Percentiles rank a stretch among this genome's conserved stretches.
Conservation (phyloP, 805 yeast genomes). For the Hanseniaspora pseudoguilliermondii region DNA sequence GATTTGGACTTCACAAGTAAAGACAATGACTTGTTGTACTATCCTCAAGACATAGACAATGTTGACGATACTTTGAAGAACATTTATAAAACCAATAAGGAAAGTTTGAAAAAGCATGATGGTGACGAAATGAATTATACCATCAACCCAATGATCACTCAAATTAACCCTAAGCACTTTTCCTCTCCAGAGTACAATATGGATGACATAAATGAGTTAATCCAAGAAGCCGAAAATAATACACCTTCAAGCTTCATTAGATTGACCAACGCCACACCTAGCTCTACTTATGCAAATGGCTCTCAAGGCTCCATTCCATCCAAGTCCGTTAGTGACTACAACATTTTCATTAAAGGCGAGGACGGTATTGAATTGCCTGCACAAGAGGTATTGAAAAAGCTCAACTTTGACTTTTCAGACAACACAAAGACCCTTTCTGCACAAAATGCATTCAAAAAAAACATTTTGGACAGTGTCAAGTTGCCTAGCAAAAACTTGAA, state of each 20-base stretch:
- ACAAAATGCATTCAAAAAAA: neutral
- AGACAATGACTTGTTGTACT: neutral
- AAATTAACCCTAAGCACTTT: slow-evolving; percentile 12
- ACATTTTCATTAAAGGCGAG: slow-evolving; percentile 11
- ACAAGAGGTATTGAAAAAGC: slow-evolving; percentile 9
- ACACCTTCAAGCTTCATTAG: neutral
- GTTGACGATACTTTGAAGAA: slow-evolving; percentile 5
- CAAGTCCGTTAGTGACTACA: slow-evolving; percentile 11
- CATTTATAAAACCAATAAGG: neutral
- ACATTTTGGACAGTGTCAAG: neutral
- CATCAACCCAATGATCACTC: slow-evolving; percentile 13
- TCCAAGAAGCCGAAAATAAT: slow-evolving; percentile 11
- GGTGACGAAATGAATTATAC: slow-evolving; percentile 2
- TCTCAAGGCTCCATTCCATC: neutral
- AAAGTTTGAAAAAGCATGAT: neutral
- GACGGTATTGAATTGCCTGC: slow-evolving; percentile 12
- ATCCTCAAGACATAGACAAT: slow-evolving; percentile 4
- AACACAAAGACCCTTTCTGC: neutral
- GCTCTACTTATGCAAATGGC: neutral
- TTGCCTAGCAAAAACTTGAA: neutral
- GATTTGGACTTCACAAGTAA: neutral
- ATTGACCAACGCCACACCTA: neutral
- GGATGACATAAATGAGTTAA: slow-evolving; percentile 2
- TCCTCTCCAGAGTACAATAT: slow-evolving; percentile 9
- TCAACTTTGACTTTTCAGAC: slow-evolving; percentile 4